Evolutionary conservation across 176 grass and related monocot genomes (phyloP).

Genomic region (Carex littledalei): DNA sequence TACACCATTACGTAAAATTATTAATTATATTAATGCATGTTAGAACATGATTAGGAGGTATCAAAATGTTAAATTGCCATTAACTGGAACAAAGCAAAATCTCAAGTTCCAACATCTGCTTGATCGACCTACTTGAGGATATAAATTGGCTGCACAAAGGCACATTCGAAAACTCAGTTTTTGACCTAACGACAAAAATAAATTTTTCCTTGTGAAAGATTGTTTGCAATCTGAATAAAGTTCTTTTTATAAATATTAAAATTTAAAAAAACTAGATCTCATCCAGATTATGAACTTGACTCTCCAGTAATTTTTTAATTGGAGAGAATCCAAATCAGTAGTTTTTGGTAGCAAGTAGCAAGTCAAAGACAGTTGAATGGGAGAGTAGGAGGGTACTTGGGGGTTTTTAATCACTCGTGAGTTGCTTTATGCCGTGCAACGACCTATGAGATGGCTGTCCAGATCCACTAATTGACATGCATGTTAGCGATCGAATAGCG

Average conservation of each 20-base stretch:
- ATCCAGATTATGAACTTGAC: not conserved
- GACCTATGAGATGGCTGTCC: not conserved
- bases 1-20: not conserved
- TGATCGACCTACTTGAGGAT: too few relatives aligned
- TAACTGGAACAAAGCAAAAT: slow-evolving; percentile 1
- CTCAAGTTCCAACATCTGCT: too few relatives aligned
- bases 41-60: not conserved
- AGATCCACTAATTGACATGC: not conserved
- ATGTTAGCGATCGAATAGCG: too few relatives aligned
- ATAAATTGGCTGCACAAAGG: too few relatives aligned
- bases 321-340: not conserved
- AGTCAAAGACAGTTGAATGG: not conserved
- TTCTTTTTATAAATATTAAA: too few relatives aligned
- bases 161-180: not conserved
- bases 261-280: too few relatives aligned
- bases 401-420: slow-evolving; percentile 14
- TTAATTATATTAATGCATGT: not conserved
- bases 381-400: slow-evolving; percentile 1
- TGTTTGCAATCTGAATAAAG: too few relatives aligned
- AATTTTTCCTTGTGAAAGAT: too few relatives aligned
- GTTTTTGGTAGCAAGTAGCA: not conserved
- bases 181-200: not conserved
- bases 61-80: not conserved
- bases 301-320: not conserved
- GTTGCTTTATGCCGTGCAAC: slow-evolving; percentile 18